Base-by-base conservation (phyloP, 441 rosid genomes). In the Populus trichocarpa region DNA sequence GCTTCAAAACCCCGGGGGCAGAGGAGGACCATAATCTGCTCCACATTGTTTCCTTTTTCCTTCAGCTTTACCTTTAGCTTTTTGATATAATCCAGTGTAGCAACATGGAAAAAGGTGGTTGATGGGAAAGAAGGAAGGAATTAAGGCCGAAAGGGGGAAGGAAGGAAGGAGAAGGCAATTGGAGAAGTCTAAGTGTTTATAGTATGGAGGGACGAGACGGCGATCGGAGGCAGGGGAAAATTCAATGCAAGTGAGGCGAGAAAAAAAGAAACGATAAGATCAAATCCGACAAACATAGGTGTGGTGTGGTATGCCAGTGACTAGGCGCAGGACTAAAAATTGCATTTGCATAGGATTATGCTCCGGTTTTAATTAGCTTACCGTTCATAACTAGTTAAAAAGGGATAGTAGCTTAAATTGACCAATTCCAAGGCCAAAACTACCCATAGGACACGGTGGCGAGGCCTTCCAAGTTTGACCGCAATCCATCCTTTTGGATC, bases 31-130 rank as follows among this genome's bases (percentile, higher is more conserved):
- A 82, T 38, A 84, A 74, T 65, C 87, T 80, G 33, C 86, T 82
- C 90, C 85, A 85, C 90, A 88, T 86, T 65, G 7, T 36, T 61
- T 61, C 6, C 11, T 57, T 57, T 57, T 18, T 46, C 42, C 42
- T 38, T 9, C 42, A 38, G 42, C 42, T 38, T 38, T 38, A 38
- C 18, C 57, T 46, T 46, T 14, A 14, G 18, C 57, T 5, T 46
- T 46, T 14, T 46, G 20, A 46, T 46, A 46, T 46, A 4, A 14
- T 46, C 20, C 57, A 46, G 20, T 4, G 57, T 46, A 46, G 57
- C 57, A 14, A 4, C 20, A 13, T 4, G 20, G 20, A 46, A 46
- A 46, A 46, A 38, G 42, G 10, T 38, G 42, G 12, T 38, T 38
- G 12, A 38, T 38, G 42, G 42, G 42, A 38, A 38, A 46, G 20